phyloP scores from a whole-genome alignment of 805 yeast genomes.

The Kuraishia ogatae region DNA sequence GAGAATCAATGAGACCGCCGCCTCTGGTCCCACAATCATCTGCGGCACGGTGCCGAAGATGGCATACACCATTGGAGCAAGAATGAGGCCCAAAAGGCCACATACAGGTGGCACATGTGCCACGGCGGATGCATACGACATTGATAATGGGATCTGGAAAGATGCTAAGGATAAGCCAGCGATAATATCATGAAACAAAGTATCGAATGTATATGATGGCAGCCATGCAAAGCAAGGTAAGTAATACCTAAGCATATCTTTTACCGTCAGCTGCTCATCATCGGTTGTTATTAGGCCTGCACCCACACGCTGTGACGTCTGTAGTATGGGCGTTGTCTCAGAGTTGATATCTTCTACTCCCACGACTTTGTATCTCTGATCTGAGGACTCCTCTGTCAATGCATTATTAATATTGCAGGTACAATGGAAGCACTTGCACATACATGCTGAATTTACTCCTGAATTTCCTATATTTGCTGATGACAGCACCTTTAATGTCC shows the following conservation, averaged over 20 bases:
- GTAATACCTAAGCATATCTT: conserved; percentile 44
- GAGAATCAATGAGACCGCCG: conserved; percentile 73
- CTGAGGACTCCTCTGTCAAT: neutral
- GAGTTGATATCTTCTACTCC: neutral
- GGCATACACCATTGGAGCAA: conserved; percentile 73
- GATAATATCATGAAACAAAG: conserved; percentile 51
- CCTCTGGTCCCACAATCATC: conserved; percentile 89
- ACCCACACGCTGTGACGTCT: neutral
- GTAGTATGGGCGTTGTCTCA: neutral
- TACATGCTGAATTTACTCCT: neutral
- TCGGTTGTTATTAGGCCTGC: conserved; percentile 1
- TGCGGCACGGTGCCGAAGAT: conserved; percentile 81
- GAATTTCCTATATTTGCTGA: neutral
- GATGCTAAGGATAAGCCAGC: conserved; percentile 88
- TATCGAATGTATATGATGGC: conserved; percentile 32
- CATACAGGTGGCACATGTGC: conserved; percentile 78
- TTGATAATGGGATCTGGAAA: conserved; percentile 82
- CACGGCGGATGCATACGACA: conserved; percentile 73
- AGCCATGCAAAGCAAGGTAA: conserved; percentile 65
- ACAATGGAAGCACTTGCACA: neutral
- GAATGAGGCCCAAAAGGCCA: conserved; percentile 68
- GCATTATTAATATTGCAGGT: neutral
- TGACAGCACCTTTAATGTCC: neutral
- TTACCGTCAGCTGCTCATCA: neutral
- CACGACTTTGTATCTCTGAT: neutral